Evolutionary conservation across 2,329 filamentous ascomycete species (phyloP).

Genomic region (Colletotrichum simmondsii): DNA sequence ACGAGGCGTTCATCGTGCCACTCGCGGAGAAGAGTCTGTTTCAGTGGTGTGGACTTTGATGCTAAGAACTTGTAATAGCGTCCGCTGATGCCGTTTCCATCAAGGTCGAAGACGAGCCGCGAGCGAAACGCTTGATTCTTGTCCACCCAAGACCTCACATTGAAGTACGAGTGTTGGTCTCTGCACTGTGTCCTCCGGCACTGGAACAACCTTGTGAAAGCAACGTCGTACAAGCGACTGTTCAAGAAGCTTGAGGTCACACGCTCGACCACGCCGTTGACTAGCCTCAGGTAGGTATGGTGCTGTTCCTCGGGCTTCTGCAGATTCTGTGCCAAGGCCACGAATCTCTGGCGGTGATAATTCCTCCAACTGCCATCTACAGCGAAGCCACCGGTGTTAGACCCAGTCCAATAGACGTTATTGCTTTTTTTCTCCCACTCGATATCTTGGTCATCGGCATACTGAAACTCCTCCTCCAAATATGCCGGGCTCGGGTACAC

Average conservation of each 20-base stretch:
- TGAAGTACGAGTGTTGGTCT: slow-evolving; percentile 47
- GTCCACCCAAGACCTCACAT: slow-evolving; percentile 43
- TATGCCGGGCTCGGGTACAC: slow-evolving; percentile 64
- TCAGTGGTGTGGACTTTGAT: slow-evolving; percentile 58
- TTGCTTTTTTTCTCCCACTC: slow-evolving; percentile 61
- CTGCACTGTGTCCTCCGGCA: slow-evolving; percentile 50
- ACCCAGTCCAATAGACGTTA: slow-evolving; percentile 68
- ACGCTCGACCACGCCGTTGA: slow-evolving; percentile 32
- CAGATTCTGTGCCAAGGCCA: slow-evolving; percentile 47
- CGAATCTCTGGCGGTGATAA: slow-evolving; percentile 61
- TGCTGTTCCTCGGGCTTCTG: slow-evolving; percentile 30
- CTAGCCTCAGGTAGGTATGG: slow-evolving; percentile 46
- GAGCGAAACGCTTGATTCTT: slow-evolving; percentile 50
- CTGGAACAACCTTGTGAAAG: slow-evolving; percentile 58
- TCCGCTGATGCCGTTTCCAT: slow-evolving; percentile 67
- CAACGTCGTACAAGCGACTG: slow-evolving; percentile 52
- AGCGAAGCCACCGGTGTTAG: slow-evolving; percentile 60
- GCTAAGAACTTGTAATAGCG: slow-evolving; percentile 63
- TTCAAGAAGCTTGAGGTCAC: slow-evolving; percentile 47
- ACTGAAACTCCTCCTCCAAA: slow-evolving; percentile 52
- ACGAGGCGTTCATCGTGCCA: slow-evolving; percentile 68
- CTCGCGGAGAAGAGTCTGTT: slow-evolving; percentile 63
- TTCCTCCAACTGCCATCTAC: slow-evolving; percentile 48
- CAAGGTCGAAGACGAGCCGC: slow-evolving; percentile 60
- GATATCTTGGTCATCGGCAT: slow-evolving; percentile 52